Conservation (phyloP, 78 protist genomes). For the Pigoraptor vietnamica region DNA sequence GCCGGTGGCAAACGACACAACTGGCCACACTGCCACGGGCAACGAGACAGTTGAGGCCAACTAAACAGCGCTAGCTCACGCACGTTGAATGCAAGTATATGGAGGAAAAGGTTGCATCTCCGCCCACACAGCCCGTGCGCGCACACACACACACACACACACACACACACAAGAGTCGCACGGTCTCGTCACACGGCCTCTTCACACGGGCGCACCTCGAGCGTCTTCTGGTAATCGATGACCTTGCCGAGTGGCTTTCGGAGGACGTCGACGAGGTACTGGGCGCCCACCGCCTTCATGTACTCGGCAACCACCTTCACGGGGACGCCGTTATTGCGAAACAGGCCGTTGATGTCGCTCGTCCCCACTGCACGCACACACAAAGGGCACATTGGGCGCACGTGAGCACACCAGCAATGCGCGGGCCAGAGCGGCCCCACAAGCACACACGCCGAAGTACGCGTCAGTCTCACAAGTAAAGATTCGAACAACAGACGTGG, state of each 20-base stretch:
- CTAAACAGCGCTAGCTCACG: no score
- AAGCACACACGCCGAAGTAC: not conserved
- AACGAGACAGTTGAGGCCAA: no score
- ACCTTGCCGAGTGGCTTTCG: not conserved
- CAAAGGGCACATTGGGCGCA: not conserved
- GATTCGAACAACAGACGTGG: not conserved
- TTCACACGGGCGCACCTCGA: not conserved
- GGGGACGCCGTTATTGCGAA: not conserved
- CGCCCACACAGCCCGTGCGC: no score
- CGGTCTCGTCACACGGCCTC: no score
- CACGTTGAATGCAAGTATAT: no score
- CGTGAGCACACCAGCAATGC: not conserved
- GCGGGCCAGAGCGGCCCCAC: no score
- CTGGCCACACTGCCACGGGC: no score
- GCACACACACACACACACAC: not conserved
- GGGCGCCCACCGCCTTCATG: not conserved
- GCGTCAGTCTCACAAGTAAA: not conserved
- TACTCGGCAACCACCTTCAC: not conserved
- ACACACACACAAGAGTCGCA: no score
- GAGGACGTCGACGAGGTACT: not conserved
- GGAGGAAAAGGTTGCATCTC: no score
- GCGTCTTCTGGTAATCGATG: not conserved
- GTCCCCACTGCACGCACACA: not conserved
- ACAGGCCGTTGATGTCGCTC: not conserved
- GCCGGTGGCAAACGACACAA: not conserved